phyloP scores from a whole-genome alignment of 768 basidiomycete species.

The Leccinum uliginosum region DNA sequence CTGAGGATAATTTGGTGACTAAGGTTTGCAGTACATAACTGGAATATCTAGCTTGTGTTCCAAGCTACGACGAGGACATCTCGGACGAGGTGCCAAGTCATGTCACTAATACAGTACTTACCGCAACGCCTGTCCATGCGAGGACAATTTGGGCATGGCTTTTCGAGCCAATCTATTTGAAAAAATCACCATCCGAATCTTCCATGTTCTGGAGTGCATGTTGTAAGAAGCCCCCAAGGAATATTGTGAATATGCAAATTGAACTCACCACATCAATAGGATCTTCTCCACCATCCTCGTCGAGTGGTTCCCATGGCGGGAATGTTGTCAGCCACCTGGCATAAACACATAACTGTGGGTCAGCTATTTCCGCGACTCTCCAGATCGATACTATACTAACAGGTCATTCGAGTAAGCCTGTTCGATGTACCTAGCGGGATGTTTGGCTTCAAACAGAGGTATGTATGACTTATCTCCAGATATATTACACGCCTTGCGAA shows the following conservation, averaged over 20 bases:
- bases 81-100: no score
- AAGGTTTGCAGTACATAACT: no score
- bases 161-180: not conserved
- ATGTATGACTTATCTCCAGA: constrained; percentile 14
- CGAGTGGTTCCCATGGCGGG: constrained; percentile 26
- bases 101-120: no score
- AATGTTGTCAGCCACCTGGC: constrained; percentile 17
- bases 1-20: no score
- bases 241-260: not conserved
- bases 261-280: constrained; percentile 13
- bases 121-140: no score
- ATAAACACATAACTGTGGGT: not conserved
- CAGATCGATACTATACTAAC: constrained; percentile 11
- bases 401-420: constrained; percentile 12
- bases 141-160: no score
- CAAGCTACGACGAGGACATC: no score
- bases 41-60: no score
- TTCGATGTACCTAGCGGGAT: constrained; percentile 2
- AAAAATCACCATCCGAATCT: not conserved
- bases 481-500: constrained; percentile 16
- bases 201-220: constrained; percentile 1
- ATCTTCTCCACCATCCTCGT: constrained; percentile 25
- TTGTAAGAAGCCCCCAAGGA: not conserved
- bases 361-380: not conserved
- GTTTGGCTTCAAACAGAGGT: constrained; percentile 18